phyloP scores from a whole-genome alignment of 2,329 filamentous ascomycete species.

The Elsinoe perseae region DNA sequence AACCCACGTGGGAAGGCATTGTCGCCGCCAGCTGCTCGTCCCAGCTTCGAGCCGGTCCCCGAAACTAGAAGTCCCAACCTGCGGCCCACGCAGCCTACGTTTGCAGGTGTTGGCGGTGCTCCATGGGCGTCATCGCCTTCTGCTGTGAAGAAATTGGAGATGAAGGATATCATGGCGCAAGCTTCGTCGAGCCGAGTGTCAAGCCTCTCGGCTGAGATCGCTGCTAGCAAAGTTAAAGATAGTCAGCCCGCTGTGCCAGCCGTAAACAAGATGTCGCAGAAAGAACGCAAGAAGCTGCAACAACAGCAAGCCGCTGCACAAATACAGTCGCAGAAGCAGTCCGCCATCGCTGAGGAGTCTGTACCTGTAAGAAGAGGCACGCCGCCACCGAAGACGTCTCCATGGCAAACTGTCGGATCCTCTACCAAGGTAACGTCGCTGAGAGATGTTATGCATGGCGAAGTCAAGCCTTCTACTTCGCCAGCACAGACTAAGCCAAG shows the following conservation, averaged over 20 bases:
- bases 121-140: conserved; percentile 51
- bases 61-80: background rate
- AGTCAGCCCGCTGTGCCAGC: conserved; percentile 23
- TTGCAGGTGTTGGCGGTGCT: conserved; percentile 21
- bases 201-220: conserved; percentile 45
- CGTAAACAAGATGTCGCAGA: conserved; percentile 69
- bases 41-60: background rate
- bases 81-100: background rate
- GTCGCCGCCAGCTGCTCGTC: conserved; percentile 18
- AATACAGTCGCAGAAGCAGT: conserved; percentile 5
- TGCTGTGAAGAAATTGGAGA: conserved; percentile 57
- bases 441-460: conserved; percentile 41
- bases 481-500: background rate
- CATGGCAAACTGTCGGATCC: conserved; percentile 57
- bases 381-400: conserved; percentile 29
- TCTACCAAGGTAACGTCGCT: conserved; percentile 44
- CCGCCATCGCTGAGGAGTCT: conserved; percentile 32
- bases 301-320: conserved; percentile 47
- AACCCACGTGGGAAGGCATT: conserved; percentile 34
- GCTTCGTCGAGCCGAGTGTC: conserved; percentile 45
- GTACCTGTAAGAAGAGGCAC: conserved; percentile 27
- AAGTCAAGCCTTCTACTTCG: conserved; percentile 24
- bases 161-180: conserved; percentile 70
- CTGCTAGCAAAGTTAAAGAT: conserved; percentile 15
- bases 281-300: conserved; percentile 79